Base-by-base conservation (phyloP, 108 stramenopile species). In the Skeletonema potamos region DNA sequence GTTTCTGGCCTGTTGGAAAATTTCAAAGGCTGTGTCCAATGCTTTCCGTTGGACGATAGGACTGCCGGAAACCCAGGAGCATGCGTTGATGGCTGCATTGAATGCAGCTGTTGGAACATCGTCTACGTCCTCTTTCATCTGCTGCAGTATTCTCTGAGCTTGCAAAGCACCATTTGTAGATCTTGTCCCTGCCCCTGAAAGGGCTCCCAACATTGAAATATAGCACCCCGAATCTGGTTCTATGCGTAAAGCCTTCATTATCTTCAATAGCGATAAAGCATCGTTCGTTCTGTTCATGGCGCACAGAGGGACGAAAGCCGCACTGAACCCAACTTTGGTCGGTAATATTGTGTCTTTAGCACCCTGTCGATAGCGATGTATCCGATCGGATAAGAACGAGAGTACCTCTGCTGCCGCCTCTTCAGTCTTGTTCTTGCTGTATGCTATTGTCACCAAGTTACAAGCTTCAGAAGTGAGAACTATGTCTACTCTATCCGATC, bases 1-100 rank as follows among this genome's bases (percentile, higher is more conserved):
- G 36, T 68, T 65, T 62, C 51, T 60, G 27, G 66, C 64, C 18
- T 56, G 41, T 6, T 68, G 48, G 33, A 79, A 68, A 0, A 72
- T 51, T 29, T 66, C 27, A 39, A 79, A 72, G 17, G 71, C 58
- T 18, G 26, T 55, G 32, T 64, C 68, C 6, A 79, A 44, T 30
- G 77, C 77, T 66, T 72, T 79, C 34, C 41, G 64, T 57, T 65
- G 64, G 9, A 28, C 62, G 9, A 29, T 27, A 43, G 29, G 37
- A 65, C 32, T 32, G 34, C 66, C 66, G 22, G 17, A 15, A 36
- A 66, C 61, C 55, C 58, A 67, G 28, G 77, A 33, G 54, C 77
- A 79, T 4, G 65, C 65, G 55, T 68, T 72, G 20, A 79, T 79
- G 55, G 77, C 77, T 54, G 70, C 65, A 72, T 79, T 79, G 18